phyloP scores from a whole-genome alignment of 768 basidiomycete genomes.

The Amanita pallidorosea region DNA sequence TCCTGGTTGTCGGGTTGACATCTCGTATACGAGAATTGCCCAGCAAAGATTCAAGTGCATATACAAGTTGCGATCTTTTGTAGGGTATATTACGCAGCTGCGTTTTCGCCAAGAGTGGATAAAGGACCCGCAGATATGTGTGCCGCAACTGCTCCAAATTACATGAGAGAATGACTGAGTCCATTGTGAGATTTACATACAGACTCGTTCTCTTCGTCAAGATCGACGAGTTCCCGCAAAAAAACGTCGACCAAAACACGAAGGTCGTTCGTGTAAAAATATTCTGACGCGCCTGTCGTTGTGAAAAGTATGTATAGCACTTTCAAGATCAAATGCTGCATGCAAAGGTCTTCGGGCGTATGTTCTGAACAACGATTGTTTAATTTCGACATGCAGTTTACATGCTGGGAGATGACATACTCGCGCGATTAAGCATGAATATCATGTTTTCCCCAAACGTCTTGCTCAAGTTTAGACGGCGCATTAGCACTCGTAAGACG shows the following conservation, averaged over 20 bases:
- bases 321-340: slow-evolving; percentile 91
- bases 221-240: slow-evolving; percentile 82
- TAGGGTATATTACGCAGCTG: slow-evolving; percentile 80
- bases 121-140: slow-evolving; percentile 92
- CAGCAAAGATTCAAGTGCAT: slow-evolving; percentile 68
- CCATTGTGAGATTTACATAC: slow-evolving; percentile 29
- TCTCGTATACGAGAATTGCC: slow-evolving; percentile 70
- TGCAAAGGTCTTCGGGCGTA: slow-evolving; percentile 84
- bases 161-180: slow-evolving; percentile 2
- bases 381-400: background rate
- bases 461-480: slow-evolving; percentile 77
- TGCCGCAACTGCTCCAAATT: slow-evolving; percentile 62
- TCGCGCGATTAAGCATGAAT: slow-evolving; percentile 94
- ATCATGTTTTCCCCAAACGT: slow-evolving; percentile 99
- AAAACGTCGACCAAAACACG: slow-evolving; percentile 96
- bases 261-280: slow-evolving; percentile 97
- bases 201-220: slow-evolving; percentile 91
- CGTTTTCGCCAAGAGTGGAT: slow-evolving; percentile 90
- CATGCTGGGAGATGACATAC: slow-evolving; percentile 33
- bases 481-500: slow-evolving; percentile 72
- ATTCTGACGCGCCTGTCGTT: slow-evolving; percentile 85
- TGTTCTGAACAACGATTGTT: slow-evolving; percentile 37
- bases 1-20: slow-evolving; percentile 76
- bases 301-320: slow-evolving; percentile 92
- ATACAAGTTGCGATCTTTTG: slow-evolving; percentile 85